Evolutionary conservation across 2,329 filamentous ascomycete species (phyloP).

Genomic region (Nigrospora sphaerica): DNA sequence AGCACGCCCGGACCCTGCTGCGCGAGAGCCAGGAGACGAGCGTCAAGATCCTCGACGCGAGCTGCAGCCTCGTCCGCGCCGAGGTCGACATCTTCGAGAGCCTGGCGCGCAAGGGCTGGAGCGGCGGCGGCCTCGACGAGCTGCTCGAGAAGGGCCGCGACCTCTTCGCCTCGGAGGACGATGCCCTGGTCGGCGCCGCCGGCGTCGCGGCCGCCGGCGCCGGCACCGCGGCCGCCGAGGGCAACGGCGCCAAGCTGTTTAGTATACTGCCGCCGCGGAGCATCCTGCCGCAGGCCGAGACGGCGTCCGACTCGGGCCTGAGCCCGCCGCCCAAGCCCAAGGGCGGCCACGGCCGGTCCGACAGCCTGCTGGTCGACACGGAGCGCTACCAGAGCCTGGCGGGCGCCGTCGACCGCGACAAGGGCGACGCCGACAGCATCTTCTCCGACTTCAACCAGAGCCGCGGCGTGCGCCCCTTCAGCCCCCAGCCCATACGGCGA

Average conservation of each 20-base stretch:
- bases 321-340: conserved; percentile 1
- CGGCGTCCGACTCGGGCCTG: conserved; percentile 29
- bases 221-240: conserved; percentile 21
- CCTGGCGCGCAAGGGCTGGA: conserved; percentile 61
- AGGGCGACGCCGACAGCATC: conserved; percentile 41
- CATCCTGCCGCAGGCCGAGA: conserved; percentile 45
- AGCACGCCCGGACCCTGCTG: conserved; percentile 52
- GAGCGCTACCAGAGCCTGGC: conserved; percentile 53
- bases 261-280: conserved; percentile 58
- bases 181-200: conserved; percentile 10
- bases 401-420: conserved; percentile 32
- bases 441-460: conserved; percentile 49
- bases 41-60: conserved; percentile 53
- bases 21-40: conserved; percentile 61
- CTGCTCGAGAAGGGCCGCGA: conserved; percentile 58
- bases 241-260: conserved; percentile 45
- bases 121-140: conserved; percentile 58
- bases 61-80: conserved; percentile 58
- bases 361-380: conserved; percentile 46
- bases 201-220: conserved; percentile 18
- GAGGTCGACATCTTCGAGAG: conserved; percentile 66
- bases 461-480: conserved; percentile 51
- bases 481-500: conserved; percentile 42
- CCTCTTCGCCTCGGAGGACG: conserved; percentile 42
- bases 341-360: conserved; percentile 35